Base-by-base conservation (phyloP, 495 filamentous ascomycete species). In the Lepidopterella palustris region DNA sequence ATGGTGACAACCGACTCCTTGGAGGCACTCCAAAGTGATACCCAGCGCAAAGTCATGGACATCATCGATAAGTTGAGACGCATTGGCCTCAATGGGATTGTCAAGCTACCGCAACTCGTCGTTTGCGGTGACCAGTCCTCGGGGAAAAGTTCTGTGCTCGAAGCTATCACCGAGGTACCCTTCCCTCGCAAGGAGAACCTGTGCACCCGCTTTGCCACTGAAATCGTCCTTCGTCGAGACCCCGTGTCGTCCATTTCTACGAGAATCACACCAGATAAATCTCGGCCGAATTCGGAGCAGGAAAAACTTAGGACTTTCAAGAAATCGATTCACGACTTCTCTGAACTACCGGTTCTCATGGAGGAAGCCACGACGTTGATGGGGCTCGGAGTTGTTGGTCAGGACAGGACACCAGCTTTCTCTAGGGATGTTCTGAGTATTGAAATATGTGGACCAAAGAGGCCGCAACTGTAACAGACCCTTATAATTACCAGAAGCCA, bases 81-180 rank as follows among this genome's bases (percentile, higher is more conserved):
- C 0, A 72, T 76, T 15, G 84, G 84, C 0, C 76, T 86, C 57
- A 78, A 75, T 48, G 70, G 72, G 11, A 76, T 81, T 57, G 70
- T 88, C 4, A 76, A 79, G 23, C 76, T 89, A 0, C 88, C 88
- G 0, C 85, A 89, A 58, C 74, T 92, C 24, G 78, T 89, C 11
- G 86, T 90, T n/a, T 84, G 84, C 57, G 87, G 87, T 0, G 81
- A 87, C 65, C 85, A 88, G 61, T 86, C 83, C 0, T 79, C 81
- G 10, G 87, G 87, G 1, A 90, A 90, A 62, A 87, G 83, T 64
- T 90, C 86, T 0, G 84, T 90, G 0, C 78, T 90, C 0, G 85
- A 90, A 71, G 87, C 84, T 0, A 81, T 92, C 48, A 85, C 85
- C 0, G 79, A 83, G 39, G 82, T 89, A 15, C 80, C 81, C 0